Conservation (phyloP, 228 moss, liverwort and hornwort species). For the Sphagnum magellanicum region DNA sequence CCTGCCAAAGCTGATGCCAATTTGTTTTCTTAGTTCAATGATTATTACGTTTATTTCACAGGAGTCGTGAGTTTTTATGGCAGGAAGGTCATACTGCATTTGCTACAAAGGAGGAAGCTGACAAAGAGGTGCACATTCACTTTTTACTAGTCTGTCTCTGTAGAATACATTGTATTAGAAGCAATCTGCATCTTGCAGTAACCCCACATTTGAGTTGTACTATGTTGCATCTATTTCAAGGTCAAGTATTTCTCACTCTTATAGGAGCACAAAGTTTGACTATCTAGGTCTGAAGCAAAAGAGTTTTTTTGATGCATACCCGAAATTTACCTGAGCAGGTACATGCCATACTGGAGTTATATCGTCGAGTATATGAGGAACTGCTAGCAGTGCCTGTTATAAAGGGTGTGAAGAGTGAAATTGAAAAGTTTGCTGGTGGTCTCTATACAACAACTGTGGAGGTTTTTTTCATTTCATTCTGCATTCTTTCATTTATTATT, state of each 20-base stretch:
- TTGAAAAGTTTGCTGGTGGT: conserved; percentile 95
- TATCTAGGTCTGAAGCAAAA: too few species aligned
- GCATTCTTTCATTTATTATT: not conserved
- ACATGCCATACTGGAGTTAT: conserved; percentile 79
- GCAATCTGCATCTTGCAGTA: too few species aligned
- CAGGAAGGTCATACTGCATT: conserved; percentile 98
- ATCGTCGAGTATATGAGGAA: conserved; percentile 90
- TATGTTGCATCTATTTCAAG: too few species aligned
- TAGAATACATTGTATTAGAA: too few species aligned
- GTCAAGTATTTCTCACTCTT: too few species aligned
- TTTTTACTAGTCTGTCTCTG: too few species aligned
- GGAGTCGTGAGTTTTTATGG: conserved; percentile 99
- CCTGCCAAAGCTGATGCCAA: too few species aligned
- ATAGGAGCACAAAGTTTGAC: too few species aligned
- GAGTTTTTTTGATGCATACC: too few species aligned
- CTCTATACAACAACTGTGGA: conserved; percentile 89
- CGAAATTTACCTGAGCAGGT: conserved; percentile 29
- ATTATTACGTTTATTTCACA: conserved; percentile 5
- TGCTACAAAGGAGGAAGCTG: conserved; percentile 78
- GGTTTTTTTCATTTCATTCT: conserved; percentile 15
- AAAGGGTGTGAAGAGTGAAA: conserved; percentile 84
- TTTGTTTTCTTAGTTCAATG: too few species aligned
- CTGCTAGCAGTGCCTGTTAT: conserved; percentile 88
- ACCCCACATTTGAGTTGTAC: too few species aligned
- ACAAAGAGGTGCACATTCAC: conserved; percentile 47